Evolutionary conservation across 2,329 filamentous ascomycete genomes (phyloP).

Genomic region (Lachnellula subtilissima): DNA sequence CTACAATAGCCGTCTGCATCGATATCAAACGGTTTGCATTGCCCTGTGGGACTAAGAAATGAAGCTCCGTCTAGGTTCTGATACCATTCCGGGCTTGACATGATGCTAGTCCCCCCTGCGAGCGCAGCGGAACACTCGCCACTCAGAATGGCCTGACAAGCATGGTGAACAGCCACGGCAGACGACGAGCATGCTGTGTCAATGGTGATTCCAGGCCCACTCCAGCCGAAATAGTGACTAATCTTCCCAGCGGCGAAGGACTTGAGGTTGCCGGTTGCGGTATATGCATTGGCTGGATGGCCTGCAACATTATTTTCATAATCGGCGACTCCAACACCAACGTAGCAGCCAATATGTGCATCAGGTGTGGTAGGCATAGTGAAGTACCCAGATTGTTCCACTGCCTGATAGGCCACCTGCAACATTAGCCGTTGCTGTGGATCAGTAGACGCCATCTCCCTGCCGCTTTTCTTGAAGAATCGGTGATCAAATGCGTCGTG

Average conservation of each 20-base stretch:
- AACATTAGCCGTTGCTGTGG: conserved; percentile 15
- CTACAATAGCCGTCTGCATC: background rate
- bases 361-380: background rate
- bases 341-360: conserved; percentile 2
- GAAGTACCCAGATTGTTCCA: conserved; percentile 6
- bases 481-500: conserved; percentile 10
- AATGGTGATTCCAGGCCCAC: conserved; percentile 61
- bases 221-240: conserved; percentile 6
- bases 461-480: conserved; percentile 12
- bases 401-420: conserved; percentile 8
- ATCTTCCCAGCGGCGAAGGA: conserved; percentile 3
- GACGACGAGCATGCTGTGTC: conserved; percentile 55
- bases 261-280: conserved; percentile 3
- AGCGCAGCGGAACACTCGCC: conserved; percentile 33
- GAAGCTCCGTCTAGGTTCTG: background rate
- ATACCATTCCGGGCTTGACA: background rate
- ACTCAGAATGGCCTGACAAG: conserved; percentile 42
- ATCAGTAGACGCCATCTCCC: conserved; percentile 24
- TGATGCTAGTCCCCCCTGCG: conserved; percentile 8
- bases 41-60: background rate
- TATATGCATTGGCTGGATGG: conserved; percentile 4
- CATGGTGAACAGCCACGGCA: conserved; percentile 48
- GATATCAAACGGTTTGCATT: background rate
- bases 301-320: conserved; percentile 2
- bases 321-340: conserved; percentile 1